phyloP scores from a whole-genome alignment of 2,329 filamentous ascomycete genomes.

The Botrytis squamosa region DNA sequence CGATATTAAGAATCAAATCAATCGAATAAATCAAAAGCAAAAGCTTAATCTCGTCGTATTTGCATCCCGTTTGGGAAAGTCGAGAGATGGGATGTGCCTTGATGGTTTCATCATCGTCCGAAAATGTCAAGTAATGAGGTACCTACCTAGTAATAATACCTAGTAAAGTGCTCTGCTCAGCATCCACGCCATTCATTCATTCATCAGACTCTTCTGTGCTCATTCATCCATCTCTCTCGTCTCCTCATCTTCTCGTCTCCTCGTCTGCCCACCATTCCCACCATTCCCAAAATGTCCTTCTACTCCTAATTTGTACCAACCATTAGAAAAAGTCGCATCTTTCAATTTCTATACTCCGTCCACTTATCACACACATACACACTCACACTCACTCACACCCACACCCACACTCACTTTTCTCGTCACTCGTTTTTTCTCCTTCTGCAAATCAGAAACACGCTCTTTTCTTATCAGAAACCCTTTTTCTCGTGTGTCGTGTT shows the following conservation, averaged over 20 bases:
- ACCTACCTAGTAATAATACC: no score
- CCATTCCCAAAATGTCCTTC: slow-evolving; percentile 2
- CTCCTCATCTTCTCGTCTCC: no score
- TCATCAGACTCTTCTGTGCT: neutral
- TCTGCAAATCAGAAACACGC: neutral
- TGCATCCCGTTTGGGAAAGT: neutral
- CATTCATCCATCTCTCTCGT: neutral
- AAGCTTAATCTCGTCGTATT: neutral
- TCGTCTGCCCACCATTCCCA: neutral
- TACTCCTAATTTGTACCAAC: neutral
- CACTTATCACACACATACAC: neutral
- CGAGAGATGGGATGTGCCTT: slow-evolving; percentile 11
- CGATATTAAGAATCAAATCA: neutral
- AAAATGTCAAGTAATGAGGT: neutral
- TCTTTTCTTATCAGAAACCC: neutral
- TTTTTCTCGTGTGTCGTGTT: neutral
- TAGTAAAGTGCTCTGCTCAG: neutral
- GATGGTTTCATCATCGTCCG: slow-evolving; percentile 13
- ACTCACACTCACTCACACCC: neutral
- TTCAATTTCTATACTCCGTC: neutral
- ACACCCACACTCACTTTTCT: neutral
- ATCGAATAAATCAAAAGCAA: neutral
- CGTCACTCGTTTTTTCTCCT: slow-evolving; percentile 9
- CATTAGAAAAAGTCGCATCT: neutral
- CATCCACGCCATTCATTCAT: neutral